phyloP scores from a whole-genome alignment of 2,329 filamentous ascomycete species.

The Aspergillus neotritici region DNA sequence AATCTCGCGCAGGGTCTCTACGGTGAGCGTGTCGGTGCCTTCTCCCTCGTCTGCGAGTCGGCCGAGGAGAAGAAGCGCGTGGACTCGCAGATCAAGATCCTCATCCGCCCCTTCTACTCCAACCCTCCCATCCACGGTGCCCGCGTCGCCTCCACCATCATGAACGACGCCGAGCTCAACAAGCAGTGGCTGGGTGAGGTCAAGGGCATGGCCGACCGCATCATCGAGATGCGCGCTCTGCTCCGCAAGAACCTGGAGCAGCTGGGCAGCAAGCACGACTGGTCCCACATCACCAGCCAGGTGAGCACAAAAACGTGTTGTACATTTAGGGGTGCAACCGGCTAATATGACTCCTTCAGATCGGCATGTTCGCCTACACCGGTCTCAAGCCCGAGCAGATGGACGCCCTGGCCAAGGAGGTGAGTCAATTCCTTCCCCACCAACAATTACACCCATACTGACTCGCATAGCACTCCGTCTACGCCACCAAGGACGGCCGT shows the following conservation, averaged over 20 bases:
- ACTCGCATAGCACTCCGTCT: slow-evolving; percentile 71
- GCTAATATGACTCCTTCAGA: slow-evolving; percentile 42
- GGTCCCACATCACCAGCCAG: slow-evolving; percentile 96
- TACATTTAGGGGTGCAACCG: not conserved
- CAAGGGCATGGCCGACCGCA: slow-evolving; percentile 98
- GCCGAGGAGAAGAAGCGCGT: slow-evolving; percentile 90
- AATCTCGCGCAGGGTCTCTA: slow-evolving; percentile 67
- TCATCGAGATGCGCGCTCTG: slow-evolving; percentile 94
- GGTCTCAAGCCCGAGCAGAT: slow-evolving; percentile 87
- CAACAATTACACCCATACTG: slow-evolving; percentile 6
- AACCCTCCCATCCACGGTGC: slow-evolving; percentile 97
- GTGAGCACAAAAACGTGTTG: slow-evolving; percentile 21
- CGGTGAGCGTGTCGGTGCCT: slow-evolving; percentile 94
- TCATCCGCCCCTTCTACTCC: slow-evolving; percentile 94
- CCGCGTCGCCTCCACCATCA: slow-evolving; percentile 84
- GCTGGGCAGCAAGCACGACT: slow-evolving; percentile 93
- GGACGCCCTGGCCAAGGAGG: slow-evolving; percentile 82
- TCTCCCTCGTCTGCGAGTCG: slow-evolving; percentile 82
- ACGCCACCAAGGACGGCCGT: slow-evolving; percentile 73
- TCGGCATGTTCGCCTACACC: slow-evolving; percentile 99
- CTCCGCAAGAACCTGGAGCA: slow-evolving; percentile 93
- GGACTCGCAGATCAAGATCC: slow-evolving; percentile 96
- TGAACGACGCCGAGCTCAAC: slow-evolving; percentile 79
- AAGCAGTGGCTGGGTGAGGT: slow-evolving; percentile 94
- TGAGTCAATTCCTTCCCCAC: slow-evolving; percentile 28